phyloP scores from a whole-genome alignment of 2,329 filamentous ascomycete genomes.

The Hypoxylon sp. region DNA sequence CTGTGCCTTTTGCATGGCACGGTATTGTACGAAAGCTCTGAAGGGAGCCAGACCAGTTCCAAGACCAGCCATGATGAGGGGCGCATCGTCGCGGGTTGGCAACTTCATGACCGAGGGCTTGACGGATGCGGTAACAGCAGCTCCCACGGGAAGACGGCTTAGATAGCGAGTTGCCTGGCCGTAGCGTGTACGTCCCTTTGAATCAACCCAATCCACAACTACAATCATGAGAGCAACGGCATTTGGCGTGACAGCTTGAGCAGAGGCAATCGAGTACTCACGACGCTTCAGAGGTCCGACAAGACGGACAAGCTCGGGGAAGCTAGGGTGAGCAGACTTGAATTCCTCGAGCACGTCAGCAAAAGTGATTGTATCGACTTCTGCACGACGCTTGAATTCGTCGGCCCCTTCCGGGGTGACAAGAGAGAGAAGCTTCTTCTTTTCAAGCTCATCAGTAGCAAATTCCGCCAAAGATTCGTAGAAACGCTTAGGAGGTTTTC shows the following conservation, averaged over 20 bases:
- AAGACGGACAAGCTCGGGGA: conserved; percentile 90
- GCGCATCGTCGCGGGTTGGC: conserved; percentile 87
- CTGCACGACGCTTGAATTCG: conserved; percentile 92
- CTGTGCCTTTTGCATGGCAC: conserved; percentile 97
- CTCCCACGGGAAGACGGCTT: conserved; percentile 79
- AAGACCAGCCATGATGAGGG: conserved; percentile 99
- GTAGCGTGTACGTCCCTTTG: conserved; percentile 87
- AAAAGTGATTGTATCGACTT: conserved; percentile 92
- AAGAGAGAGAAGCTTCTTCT: conserved; percentile 82
- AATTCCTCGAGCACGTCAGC: conserved; percentile 93
- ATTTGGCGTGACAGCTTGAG: conserved; percentile 91
- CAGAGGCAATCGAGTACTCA: conserved; percentile 99
- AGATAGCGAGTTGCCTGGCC: conserved; percentile 96
- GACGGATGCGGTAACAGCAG: conserved; percentile 89
- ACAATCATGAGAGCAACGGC: conserved; percentile 97
- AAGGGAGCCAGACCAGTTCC: conserved; percentile 98
- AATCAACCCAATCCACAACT: conserved; percentile 95
- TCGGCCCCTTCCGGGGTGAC: conserved; percentile 83
- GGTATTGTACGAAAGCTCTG: conserved; percentile 98
- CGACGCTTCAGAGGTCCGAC: conserved; percentile 93
- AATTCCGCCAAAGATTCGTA: conserved; percentile 93
- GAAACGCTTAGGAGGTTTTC: conserved; percentile 96
- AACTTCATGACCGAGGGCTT: conserved; percentile 99
- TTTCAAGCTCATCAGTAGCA: conserved; percentile 85
- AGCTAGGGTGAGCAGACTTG: conserved; percentile 86